Percentiles rank a stretch among this genome's conserved stretches.
These are phyloP conservation scores for Flammula alnicola DNA, from an alignment of 1,284 basidiomycete species.

Conservation along the genomic window DNA sequence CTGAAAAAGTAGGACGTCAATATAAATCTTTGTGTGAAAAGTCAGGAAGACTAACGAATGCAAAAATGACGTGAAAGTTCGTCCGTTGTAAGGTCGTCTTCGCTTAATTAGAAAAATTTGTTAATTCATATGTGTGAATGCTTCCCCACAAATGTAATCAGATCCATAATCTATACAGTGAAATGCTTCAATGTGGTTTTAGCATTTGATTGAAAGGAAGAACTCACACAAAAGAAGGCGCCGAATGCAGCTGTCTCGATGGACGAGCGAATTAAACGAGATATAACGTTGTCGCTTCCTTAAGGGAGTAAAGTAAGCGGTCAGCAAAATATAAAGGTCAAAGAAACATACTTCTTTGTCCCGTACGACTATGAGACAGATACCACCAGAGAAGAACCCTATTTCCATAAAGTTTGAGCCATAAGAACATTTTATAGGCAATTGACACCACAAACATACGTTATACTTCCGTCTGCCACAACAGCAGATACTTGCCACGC, in stretches of 20 bases:
- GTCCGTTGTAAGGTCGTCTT: constrained; percentile 25
- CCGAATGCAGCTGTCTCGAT: constrained; percentile 35
- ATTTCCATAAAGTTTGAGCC: not conserved
- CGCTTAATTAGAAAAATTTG: not conserved
- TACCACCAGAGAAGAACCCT: constrained; percentile 29
- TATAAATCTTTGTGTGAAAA: no score
- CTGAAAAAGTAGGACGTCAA: no score
- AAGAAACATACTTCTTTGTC: constrained; percentile 23
- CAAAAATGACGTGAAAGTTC: constrained; percentile 33
- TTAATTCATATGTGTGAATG: not conserved
- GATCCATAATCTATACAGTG: constrained; percentile 30
- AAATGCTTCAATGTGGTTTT: not conserved
- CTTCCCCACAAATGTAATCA: constrained; percentile 28
- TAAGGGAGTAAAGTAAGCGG: constrained; percentile 14
- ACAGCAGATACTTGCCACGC: constrained; percentile 30
- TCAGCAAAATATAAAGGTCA: not conserved
- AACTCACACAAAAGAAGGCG: constrained; percentile 32
- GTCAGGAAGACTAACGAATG: constrained; percentile 27
- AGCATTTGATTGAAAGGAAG: not conserved
- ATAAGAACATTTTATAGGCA: not conserved
- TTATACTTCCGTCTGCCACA: constrained; percentile 28
- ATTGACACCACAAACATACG: constrained; percentile 21
- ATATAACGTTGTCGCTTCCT: constrained; percentile 34
- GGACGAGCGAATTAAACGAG: constrained; percentile 30
- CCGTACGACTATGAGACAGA: constrained; percentile 27